These are phyloP conservation scores for Coleophoma cylindrospora DNA, from an alignment of 2,329 filamentous ascomycete species.

Conservation along the genomic window DNA sequence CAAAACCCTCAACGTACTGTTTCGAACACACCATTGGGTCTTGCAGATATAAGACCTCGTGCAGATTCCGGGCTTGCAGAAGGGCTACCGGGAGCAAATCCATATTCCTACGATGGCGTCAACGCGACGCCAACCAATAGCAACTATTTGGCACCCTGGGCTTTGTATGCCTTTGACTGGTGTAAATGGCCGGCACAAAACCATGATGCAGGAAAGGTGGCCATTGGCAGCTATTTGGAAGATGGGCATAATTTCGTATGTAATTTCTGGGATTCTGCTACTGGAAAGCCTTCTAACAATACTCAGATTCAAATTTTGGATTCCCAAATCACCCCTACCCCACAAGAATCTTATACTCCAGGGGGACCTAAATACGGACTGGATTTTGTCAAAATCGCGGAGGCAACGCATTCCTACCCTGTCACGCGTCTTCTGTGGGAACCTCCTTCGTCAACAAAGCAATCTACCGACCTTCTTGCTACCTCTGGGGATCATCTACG, in stretches of 20 bases:
- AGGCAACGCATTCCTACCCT: conserved; percentile 96
- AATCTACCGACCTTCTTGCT: conserved; percentile 88
- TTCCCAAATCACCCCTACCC: conserved; percentile 70
- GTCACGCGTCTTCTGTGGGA: conserved; percentile 96
- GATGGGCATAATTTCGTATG: conserved; percentile 95
- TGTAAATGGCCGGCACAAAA: conserved; percentile 91
- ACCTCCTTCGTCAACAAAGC: conserved; percentile 89
- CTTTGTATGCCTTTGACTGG: conserved; percentile 96
- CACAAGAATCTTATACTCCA: conserved; percentile 62
- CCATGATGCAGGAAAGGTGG: conserved; percentile 83
- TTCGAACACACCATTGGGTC: conserved; percentile 82
- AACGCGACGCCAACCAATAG: conserved; percentile 68
- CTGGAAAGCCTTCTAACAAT: neutral
- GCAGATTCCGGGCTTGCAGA: conserved; percentile 79
- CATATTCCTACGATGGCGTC: conserved; percentile 60
- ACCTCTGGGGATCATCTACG: conserved; percentile 93
- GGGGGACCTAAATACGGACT: conserved; percentile 70
- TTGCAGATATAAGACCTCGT: conserved; percentile 86
- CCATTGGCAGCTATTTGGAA: conserved; percentile 92
- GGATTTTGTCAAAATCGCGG: conserved; percentile 89
- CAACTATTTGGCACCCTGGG: conserved; percentile 92
- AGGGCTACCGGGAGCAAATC: conserved; percentile 52
- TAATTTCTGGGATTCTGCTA: conserved; percentile 21
- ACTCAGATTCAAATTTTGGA: conserved; percentile 92
- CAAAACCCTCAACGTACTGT: conserved; percentile 55